Evolutionary conservation across 306 rosid genomes (phyloP), one percentile per base, ranked within the genome.

Genomic region (Lathyrus tuberosus): DNA sequence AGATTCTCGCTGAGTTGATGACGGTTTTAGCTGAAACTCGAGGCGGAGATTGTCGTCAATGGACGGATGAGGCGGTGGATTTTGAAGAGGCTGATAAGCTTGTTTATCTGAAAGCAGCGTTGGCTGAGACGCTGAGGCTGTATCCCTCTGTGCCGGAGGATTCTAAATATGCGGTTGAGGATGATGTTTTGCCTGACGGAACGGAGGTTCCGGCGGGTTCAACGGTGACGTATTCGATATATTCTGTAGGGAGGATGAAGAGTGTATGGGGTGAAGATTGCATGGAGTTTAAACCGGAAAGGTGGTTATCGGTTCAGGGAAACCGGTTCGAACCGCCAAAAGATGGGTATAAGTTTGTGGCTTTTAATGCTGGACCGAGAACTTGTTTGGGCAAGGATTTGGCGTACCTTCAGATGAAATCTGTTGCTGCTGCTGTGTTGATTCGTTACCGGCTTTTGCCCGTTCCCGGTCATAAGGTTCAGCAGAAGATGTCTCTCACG

Each of bases 371-470:
- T 4, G 98, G 98, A 62, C 98, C 98, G 70, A 94, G 98, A 37
- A 94, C 87, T 7, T 94, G 98, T 69, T 77, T 94, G 71, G 98
- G 98, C 1, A 94, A 94, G 84, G 96, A 94, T 78, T 73, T 94
- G 80, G 98, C 98, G 70, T 94, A 94, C 77, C 77, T 94, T 42
- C 98, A 94, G 69, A 94, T 94, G 98, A 90, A 88, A 57, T 94
- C 98, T 0, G 96, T 94, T 43, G 98, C 90, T 0, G 83, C 97
- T 0, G 98, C 98, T 18, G 92, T 94, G 33, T 85, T 94, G 6
- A 69, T 94, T 26, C 91, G 89, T 26, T 90, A 87, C 84, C 95
- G 90, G 79, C 60, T 88, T n/a, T 73, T 77, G 0, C 86, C 57
- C 8, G 98, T 86, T 74, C 98, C 97, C 72, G 92, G 88, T 71